These are phyloP conservation scores for Termitomyces sp. DNA, from an alignment of 768 basidiomycete species.

Conservation along the genomic window DNA sequence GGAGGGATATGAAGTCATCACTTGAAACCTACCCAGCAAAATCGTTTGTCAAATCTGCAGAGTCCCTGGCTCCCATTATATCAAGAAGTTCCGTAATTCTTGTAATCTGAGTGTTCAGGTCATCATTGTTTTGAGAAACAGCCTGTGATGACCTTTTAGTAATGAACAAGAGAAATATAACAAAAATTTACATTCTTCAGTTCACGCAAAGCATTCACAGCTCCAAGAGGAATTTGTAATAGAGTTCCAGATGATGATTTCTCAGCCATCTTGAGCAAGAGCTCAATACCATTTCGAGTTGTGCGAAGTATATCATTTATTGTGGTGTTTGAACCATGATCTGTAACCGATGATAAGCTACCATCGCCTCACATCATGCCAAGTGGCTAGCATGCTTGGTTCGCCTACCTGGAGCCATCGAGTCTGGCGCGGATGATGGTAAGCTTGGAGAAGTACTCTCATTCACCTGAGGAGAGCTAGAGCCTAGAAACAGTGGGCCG, in stretches of 20 bases:
- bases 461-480: background rate
- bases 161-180: background rate
- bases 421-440: too few relatives aligned
- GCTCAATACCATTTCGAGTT: too few relatives aligned
- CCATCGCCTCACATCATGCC: background rate
- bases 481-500: background rate
- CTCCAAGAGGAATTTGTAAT: background rate
- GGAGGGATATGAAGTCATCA: background rate
- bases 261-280: too few relatives aligned
- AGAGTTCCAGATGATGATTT: background rate
- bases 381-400: too few relatives aligned
- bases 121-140: background rate
- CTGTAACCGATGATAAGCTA: too few relatives aligned
- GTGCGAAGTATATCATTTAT: too few relatives aligned
- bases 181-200: background rate
- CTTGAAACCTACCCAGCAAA: background rate
- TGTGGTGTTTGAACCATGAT: background rate
- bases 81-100: background rate
- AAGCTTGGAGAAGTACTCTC: background rate
- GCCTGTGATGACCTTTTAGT: background rate
- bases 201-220: background rate
- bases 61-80: background rate
- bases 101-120: background rate
- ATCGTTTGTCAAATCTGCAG: background rate
- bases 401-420: too few relatives aligned